Conservation (phyloP, 768 basidiomycete genomes). For the Paxillus ammoniavirescens region DNA sequence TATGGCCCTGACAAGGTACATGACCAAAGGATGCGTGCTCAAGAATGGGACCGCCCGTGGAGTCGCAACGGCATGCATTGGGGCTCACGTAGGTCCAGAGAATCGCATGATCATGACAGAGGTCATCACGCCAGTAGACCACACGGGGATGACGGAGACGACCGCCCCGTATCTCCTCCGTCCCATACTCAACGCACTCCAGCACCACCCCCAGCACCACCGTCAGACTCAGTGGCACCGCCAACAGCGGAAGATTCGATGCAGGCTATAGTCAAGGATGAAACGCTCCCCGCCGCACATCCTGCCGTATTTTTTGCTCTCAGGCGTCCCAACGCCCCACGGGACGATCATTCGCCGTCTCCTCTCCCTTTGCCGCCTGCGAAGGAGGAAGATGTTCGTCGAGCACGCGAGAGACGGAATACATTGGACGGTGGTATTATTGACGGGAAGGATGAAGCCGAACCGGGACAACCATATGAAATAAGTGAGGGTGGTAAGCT, state of each 20-base stretch:
- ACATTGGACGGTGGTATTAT: conserved; percentile 1
- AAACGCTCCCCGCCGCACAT: conserved; percentile 36
- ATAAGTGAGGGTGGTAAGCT: background rate
- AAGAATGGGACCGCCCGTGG: too few relatives aligned
- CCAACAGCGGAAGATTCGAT: conserved; percentile 2
- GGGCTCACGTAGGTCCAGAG: conserved; percentile 1
- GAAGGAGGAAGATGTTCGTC: conserved; percentile 23
- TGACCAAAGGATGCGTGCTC: too few relatives aligned
- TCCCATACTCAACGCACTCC: background rate
- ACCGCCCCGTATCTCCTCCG: conserved; percentile 21
- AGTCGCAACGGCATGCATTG: too few relatives aligned
- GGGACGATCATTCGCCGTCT: conserved; percentile 45
- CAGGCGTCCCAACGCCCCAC: conserved; percentile 48
- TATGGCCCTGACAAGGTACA: too few relatives aligned
- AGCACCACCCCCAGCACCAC: conserved; percentile 25
- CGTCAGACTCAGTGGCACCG: conserved; percentile 39
- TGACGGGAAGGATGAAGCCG: conserved; percentile 6
- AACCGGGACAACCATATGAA: background rate
- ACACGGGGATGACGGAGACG: conserved; percentile 11
- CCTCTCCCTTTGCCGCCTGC: conserved; percentile 34
- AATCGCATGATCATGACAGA: conserved; percentile 10
- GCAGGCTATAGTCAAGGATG: conserved; percentile 23
- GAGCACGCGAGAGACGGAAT: conserved; percentile 26
- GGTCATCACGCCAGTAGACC: conserved; percentile 3
- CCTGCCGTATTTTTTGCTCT: conserved; percentile 40